phyloP scores from a whole-genome alignment of 2,329 filamentous ascomycete genomes.

The Cercospora sesami region DNA sequence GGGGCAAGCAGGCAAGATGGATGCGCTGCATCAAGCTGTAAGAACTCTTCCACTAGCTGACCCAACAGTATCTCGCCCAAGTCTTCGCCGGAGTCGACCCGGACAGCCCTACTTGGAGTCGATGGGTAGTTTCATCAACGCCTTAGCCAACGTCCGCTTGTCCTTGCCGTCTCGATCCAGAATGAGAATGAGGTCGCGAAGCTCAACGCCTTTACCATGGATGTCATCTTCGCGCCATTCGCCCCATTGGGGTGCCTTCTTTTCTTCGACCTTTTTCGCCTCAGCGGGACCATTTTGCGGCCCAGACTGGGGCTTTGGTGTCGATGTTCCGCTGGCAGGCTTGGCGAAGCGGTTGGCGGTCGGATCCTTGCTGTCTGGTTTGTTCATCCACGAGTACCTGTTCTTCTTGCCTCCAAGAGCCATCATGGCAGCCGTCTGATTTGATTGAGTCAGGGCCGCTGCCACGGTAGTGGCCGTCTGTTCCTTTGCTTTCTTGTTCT shows the following conservation, averaged over 20 bases:
- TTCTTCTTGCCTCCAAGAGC: constrained; percentile 65
- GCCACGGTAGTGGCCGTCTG: constrained; percentile 49
- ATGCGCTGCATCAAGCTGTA: background rate
- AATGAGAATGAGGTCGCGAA: constrained; percentile 77
- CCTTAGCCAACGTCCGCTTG: constrained; percentile 60
- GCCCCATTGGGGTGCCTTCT: constrained; percentile 38
- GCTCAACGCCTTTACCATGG: constrained; percentile 75
- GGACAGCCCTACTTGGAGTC: background rate
- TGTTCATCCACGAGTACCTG: constrained; percentile 75
- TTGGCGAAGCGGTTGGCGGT: constrained; percentile 49
- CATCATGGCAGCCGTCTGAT: constrained; percentile 75
- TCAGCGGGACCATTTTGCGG: constrained; percentile 17
- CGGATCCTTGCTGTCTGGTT: constrained; percentile 54
- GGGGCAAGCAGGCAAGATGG: background rate
- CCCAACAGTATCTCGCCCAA: background rate
- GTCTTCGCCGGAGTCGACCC: background rate
- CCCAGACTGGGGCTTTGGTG: constrained; percentile 27
- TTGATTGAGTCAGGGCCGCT: constrained; percentile 68
- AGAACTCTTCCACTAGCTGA: background rate
- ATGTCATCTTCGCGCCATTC: constrained; percentile 67
- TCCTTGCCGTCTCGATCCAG: constrained; percentile 77
- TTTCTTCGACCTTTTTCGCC: constrained; percentile 23
- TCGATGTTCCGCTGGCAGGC: constrained; percentile 32
- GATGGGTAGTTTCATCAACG: constrained; percentile 35
- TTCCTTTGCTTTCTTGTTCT: constrained; percentile 73